These are phyloP conservation scores for Cystobasidium ongulense DNA, from an alignment of 768 basidiomycete species.

Conservation along the genomic window DNA sequence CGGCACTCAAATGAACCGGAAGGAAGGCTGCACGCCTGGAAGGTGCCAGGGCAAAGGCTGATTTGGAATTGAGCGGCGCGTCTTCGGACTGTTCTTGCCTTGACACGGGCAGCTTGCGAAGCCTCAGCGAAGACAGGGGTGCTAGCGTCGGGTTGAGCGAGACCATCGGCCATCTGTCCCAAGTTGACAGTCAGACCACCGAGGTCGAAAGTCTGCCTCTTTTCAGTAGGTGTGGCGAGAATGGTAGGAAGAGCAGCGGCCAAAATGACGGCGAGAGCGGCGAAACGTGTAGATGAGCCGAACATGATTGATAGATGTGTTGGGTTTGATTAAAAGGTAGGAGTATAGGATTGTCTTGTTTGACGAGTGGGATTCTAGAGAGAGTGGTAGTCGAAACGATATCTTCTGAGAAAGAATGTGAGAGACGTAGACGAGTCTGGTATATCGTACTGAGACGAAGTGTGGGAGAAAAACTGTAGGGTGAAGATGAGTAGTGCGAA, in stretches of 20 bases:
- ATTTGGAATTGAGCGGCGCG: not conserved
- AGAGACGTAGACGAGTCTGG: no score
- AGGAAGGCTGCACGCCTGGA: conserved; percentile 26
- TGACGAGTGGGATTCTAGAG: not conserved
- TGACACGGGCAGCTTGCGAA: not conserved
- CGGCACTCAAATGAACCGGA: conserved; percentile 26
- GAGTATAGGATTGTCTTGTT: not conserved
- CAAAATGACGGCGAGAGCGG: not conserved
- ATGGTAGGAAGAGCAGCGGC: conserved; percentile 9
- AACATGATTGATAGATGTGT: conserved; percentile 2
- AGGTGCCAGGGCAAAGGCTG: conserved; percentile 12
- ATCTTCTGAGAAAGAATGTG: not conserved
- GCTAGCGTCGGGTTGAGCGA: not conserved
- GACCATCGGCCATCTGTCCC: not conserved
- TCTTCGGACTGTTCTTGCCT: not conserved
- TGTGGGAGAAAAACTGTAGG: not conserved
- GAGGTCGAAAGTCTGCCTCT: not conserved
- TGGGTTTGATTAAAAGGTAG: not conserved
- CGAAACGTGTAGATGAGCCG: conserved; percentile 4
- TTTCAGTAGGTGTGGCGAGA: conserved; percentile 9
- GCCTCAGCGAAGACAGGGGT: not conserved
- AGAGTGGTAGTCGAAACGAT: not conserved
- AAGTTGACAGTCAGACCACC: not conserved
- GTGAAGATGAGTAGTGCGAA: not conserved
- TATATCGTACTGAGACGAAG: not conserved